Evolutionary conservation across 345 rosid genomes (phyloP).

Genomic region (Geranium rotundifolium): DNA sequence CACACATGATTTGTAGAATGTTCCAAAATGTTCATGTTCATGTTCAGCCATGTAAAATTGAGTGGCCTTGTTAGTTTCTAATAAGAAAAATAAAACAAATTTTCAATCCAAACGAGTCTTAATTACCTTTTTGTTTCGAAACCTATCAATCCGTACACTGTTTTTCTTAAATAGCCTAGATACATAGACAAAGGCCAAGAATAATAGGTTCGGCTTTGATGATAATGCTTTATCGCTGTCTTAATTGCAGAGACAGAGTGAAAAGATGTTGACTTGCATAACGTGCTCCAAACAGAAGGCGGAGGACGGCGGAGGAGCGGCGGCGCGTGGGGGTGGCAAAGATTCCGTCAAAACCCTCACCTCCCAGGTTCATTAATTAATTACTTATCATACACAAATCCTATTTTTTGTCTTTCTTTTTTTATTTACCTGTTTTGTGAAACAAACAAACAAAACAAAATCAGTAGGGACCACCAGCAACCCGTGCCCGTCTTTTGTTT

Average conservation of each 20-base stretch:
- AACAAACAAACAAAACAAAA: not conserved
- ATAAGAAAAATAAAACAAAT: too few relatives aligned
- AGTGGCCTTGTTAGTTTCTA: too few relatives aligned
- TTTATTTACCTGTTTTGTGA: not conserved
- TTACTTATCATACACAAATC: not conserved
- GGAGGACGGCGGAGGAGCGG: conserved; percentile 56
- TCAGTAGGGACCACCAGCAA: not conserved
- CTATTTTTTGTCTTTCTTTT: too few relatives aligned
- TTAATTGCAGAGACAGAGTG: not conserved
- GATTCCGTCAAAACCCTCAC: conserved; percentile 99
- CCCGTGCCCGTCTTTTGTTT: not conserved
- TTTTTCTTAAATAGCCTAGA: too few relatives aligned
- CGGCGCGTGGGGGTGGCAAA: conserved; percentile 57
- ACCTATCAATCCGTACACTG: not conserved
- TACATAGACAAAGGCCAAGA: too few relatives aligned
- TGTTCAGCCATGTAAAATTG: too few relatives aligned
- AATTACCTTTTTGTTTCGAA: too few relatives aligned
- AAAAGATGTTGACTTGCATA: conserved; percentile 91
- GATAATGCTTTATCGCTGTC: too few relatives aligned
- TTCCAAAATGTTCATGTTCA: not conserved
- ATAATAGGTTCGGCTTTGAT: too few relatives aligned
- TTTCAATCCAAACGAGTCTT: too few relatives aligned
- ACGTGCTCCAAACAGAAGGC: conserved; percentile 82
- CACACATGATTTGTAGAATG: not conserved
- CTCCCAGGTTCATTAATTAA: conserved; percentile 45